Conservation (phyloP, 2,329 filamentous ascomycete species). For the Parafenestella ontariensis region DNA sequence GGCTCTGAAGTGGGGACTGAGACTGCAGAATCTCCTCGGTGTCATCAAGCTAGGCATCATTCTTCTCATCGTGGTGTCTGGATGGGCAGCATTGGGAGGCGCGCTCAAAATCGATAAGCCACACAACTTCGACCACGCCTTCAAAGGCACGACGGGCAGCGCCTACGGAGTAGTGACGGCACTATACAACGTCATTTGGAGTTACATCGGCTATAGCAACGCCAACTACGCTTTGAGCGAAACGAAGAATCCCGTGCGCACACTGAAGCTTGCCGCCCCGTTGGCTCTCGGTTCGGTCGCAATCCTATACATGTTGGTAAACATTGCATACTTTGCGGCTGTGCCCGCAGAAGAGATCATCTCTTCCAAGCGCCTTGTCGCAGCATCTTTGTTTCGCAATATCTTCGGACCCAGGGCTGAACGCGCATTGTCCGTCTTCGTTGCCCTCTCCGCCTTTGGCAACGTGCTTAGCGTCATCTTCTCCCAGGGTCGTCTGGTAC, state of each 20-base stretch:
- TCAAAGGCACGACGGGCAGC: constrained; percentile 70
- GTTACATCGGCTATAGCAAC: constrained; percentile 72
- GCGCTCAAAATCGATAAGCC: constrained; percentile 67
- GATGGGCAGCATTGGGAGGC: constrained; percentile 67
- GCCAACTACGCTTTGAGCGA: constrained; percentile 72
- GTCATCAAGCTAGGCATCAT: constrained; percentile 71
- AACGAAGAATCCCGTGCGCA: constrained; percentile 69
- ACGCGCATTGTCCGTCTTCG: constrained; percentile 68
- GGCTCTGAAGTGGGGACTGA: constrained; percentile 70
- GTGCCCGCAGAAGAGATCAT: constrained; percentile 64
- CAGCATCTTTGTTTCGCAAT: constrained; percentile 65
- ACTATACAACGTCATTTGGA: constrained; percentile 75
- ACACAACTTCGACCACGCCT: constrained; percentile 69
- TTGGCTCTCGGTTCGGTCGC: constrained; percentile 65
- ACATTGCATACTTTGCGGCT: constrained; percentile 71
- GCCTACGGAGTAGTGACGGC: constrained; percentile 73
- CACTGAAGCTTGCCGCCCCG: constrained; percentile 70
- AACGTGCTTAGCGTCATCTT: constrained; percentile 74
- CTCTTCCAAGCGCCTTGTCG: constrained; percentile 61
- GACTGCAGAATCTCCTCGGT: constrained; percentile 71
- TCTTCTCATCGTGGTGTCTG: constrained; percentile 69
- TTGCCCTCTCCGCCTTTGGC: constrained; percentile 71
- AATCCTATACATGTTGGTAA: constrained; percentile 70
- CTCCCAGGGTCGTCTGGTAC: constrained; percentile 70
- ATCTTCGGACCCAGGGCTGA: constrained; percentile 61